These are phyloP conservation scores for Lactarius hatsudake DNA, from an alignment of 768 basidiomycete species.

Conservation along the genomic window DNA sequence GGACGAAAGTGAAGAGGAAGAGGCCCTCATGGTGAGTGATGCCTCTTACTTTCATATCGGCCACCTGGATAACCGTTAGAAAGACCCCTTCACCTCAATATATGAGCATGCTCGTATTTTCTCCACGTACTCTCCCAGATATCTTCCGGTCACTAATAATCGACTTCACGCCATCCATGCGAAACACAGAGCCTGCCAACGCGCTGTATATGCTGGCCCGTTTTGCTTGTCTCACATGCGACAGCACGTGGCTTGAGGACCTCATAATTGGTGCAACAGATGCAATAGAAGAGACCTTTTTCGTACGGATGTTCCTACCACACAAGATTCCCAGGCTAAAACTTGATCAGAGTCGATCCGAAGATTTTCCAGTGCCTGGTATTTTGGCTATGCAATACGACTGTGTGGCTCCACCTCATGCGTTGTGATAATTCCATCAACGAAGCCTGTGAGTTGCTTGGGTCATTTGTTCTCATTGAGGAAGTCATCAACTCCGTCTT, in stretches of 20 bases:
- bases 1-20: slow-evolving; percentile 47
- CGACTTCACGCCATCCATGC: slow-evolving; percentile 65
- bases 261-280: slow-evolving; percentile 89
- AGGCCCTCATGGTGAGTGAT: slow-evolving; percentile 48
- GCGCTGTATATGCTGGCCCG: slow-evolving; percentile 85
- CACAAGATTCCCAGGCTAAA: slow-evolving; percentile 12
- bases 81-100: slow-evolving; percentile 76
- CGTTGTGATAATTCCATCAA: slow-evolving; percentile 78
- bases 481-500: slow-evolving; percentile 94
- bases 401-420: slow-evolving; percentile 87
- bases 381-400: slow-evolving; percentile 94
- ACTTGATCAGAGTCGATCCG: slow-evolving; percentile 64
- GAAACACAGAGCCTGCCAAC: slow-evolving; percentile 86
- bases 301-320: slow-evolving; percentile 54
- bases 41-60: background rate
- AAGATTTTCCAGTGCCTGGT: slow-evolving; percentile 83
- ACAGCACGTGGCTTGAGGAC: slow-evolving; percentile 90
- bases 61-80: slow-evolving; percentile 6
- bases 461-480: slow-evolving; percentile 81
- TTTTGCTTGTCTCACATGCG: slow-evolving; percentile 90
- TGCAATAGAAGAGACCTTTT: slow-evolving; percentile 87
- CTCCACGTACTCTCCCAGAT: slow-evolving; percentile 69
- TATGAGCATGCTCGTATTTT: slow-evolving; percentile 91
- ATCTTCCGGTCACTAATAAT: slow-evolving; percentile 82
- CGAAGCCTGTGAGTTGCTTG: slow-evolving; percentile 77